phyloP scores from a whole-genome alignment of 371 early-diverging fungal genomes.

The Mortierella sp. region DNA sequence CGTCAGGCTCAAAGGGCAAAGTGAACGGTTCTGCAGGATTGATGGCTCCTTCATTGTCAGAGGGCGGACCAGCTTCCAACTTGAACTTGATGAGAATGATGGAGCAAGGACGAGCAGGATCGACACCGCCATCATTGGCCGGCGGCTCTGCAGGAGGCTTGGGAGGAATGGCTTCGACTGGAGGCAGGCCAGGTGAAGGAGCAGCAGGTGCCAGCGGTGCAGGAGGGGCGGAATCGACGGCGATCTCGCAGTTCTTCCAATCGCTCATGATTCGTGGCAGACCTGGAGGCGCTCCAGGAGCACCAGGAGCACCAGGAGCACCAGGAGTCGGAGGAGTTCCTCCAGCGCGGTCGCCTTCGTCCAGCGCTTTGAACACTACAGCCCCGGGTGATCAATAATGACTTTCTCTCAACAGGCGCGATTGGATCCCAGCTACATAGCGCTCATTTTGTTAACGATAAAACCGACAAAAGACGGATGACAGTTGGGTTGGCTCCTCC shows the following conservation, averaged over 20 bases:
- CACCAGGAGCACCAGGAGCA: background rate
- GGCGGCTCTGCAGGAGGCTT: background rate
- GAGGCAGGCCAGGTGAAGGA: slow-evolving; percentile 16
- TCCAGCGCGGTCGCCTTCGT: background rate
- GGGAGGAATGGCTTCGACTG: slow-evolving; percentile 23
- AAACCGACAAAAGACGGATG: slow-evolving; percentile 8
- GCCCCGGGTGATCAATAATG: slow-evolving; percentile 23
- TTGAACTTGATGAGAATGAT: slow-evolving; percentile 22
- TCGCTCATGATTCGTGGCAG: slow-evolving; percentile 73
- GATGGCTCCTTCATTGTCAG: slow-evolving; percentile 35
- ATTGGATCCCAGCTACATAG: too few relatives aligned
- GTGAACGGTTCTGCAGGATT: slow-evolving; percentile 12
- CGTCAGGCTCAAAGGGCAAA: slow-evolving; percentile 37
- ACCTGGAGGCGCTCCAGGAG: slow-evolving; percentile 2
- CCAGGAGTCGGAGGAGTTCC: background rate
- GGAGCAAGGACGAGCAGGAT: slow-evolving; percentile 25
- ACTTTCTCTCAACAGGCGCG: background rate
- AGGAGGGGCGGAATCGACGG: slow-evolving; percentile 72
- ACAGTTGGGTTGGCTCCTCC: background rate
- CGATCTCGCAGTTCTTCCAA: slow-evolving; percentile 90
- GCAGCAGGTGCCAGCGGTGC: slow-evolving; percentile 18
- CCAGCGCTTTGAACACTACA: slow-evolving; percentile 1
- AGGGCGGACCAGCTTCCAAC: background rate
- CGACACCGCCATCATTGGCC: slow-evolving; percentile 10
- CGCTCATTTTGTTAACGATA: slow-evolving; percentile 1